Percentiles rank a stretch among this genome's conserved stretches.
Conservation (phyloP, 768 basidiomycete genomes). For the Sistotremastrum niveocremeum region DNA sequence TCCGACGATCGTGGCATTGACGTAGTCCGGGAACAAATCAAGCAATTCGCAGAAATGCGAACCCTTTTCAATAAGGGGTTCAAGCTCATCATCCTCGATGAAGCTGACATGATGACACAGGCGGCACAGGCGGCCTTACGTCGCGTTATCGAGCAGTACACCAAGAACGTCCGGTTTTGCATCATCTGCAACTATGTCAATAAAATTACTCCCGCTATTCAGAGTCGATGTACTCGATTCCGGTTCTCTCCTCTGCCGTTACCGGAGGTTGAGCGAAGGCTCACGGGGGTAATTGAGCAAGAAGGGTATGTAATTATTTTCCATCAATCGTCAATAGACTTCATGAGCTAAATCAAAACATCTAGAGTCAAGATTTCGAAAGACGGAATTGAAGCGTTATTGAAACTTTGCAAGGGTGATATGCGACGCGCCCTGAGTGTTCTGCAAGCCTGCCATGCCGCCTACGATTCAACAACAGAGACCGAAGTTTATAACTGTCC, state of each 20-base stretch:
- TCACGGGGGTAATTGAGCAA: constrained; percentile 63
- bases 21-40: constrained; percentile 97
- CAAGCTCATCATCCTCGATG: constrained; percentile 96
- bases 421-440: constrained; percentile 96
- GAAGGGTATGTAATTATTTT: constrained; percentile 50
- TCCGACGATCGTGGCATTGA: constrained; percentile 98
- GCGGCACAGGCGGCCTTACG: constrained; percentile 94
- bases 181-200: constrained; percentile 99
- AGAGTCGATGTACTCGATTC: constrained; percentile 96
- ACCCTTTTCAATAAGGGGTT: constrained; percentile 85
- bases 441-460: constrained; percentile 95
- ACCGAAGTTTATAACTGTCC: constrained; percentile 94
- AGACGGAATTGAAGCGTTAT: constrained; percentile 77
- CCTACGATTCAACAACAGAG: constrained; percentile 81
- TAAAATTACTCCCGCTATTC: constrained; percentile 96
- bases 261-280: constrained; percentile 69
- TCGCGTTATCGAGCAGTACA: constrained; percentile 96
- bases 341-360: background rate
- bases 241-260: constrained; percentile 89
- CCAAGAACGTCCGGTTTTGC: constrained; percentile 96
- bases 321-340: too few relatives aligned
- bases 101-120: constrained; percentile 99
- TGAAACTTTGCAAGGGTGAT: constrained; percentile 93
- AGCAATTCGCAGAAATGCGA: constrained; percentile 93
- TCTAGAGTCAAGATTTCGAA: constrained; percentile 70